Base-by-base conservation (phyloP, 1,284 basidiomycete genomes). In the Moniliophthora roreri region DNA sequence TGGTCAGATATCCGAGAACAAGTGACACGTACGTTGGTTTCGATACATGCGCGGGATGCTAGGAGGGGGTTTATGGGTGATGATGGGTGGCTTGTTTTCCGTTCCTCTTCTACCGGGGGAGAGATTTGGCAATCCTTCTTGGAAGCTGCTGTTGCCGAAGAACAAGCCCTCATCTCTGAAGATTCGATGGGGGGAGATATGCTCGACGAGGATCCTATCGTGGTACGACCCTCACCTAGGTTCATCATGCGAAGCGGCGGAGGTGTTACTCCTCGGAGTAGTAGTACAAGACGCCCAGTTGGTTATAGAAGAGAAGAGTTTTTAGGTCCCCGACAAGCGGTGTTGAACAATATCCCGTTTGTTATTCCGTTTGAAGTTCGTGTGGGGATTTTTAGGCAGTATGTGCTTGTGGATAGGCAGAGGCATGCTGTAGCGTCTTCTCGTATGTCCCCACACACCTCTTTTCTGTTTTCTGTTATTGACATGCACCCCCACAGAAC, bases 301-400 rank as follows among this genome's bases (percentile, higher is more conserved):
- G 32, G 20, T 46, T 80, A 81, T 20, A 89, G 89, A 61, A 85
- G 89, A 7, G 84, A 92, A 59, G 69, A 91, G 41, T 89, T 86
- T 53, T 75, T 98, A 45, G 90, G 91, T 5, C 96, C 95, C 0
- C 85, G 94, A 3, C 80, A 98, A 1, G 92, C 93, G 3, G 81
- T 98, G 24, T 81, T 99, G 49, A 94, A 98, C 74, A 95, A 98
- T 68, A 91, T 98, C 50, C 97, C 96, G 0, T 98, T 99, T 73
- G 86, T 94, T 11, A 91, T 99, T 54, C 96, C 95, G 0, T 99
- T 99, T 70, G 87, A 91, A 55, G 84, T 87, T 0, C 86, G 96
- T 18, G 91, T 98, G 6, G 80, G 87, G 41, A 94, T 98, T 44
- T 98, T 98, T 71, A 80, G 93, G 24, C 76, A 84, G 51, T 97